Conservation (phyloP, 176 grass and related monocot species). For the Juncus effusus region DNA sequence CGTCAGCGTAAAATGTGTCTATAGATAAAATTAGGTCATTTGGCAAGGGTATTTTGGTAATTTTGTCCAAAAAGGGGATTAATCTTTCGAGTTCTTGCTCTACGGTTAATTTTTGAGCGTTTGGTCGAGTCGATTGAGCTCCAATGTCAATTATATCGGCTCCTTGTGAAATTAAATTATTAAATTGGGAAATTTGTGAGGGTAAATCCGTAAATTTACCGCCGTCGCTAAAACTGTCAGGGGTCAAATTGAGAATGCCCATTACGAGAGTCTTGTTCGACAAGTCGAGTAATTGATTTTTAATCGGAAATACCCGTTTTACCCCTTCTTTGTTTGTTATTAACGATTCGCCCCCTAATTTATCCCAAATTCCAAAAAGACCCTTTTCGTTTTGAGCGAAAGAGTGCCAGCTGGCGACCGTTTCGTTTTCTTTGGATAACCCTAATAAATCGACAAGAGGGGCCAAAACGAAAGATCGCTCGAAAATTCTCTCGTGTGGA, state of each 20-base stretch:
- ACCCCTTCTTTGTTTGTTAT: slow-evolving; percentile 64
- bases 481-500: slow-evolving; percentile 79
- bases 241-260: slow-evolving; percentile 86
- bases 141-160: slow-evolving; percentile 91
- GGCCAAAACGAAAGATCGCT: slow-evolving; percentile 83
- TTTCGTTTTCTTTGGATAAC: slow-evolving; percentile 35
- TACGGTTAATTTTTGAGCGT: slow-evolving; percentile 56
- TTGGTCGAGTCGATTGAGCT: slow-evolving; percentile 86
- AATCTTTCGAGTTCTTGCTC: slow-evolving; percentile 71
- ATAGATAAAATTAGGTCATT: slow-evolving; percentile 68
- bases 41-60: slow-evolving; percentile 54
- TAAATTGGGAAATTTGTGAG: slow-evolving; percentile 52
- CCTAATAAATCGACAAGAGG: slow-evolving; percentile 82
- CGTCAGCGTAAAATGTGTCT: slow-evolving; percentile 80
- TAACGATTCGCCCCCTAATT: slow-evolving; percentile 70
- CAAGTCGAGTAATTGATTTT: slow-evolving; percentile 54
- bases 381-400: slow-evolving; percentile 45
- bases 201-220: slow-evolving; percentile 65
- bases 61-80: slow-evolving; percentile 60
- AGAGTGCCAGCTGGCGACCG: slow-evolving; percentile 63
- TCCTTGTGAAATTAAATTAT: slow-evolving; percentile 62
- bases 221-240: slow-evolving; percentile 89
- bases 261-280: slow-evolving; percentile 62
- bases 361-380: slow-evolving; percentile 62
- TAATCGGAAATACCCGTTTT: slow-evolving; percentile 58